phyloP scores from a whole-genome alignment of 2,329 filamentous ascomycete species.

The Trichocomaceae sp. region DNA sequence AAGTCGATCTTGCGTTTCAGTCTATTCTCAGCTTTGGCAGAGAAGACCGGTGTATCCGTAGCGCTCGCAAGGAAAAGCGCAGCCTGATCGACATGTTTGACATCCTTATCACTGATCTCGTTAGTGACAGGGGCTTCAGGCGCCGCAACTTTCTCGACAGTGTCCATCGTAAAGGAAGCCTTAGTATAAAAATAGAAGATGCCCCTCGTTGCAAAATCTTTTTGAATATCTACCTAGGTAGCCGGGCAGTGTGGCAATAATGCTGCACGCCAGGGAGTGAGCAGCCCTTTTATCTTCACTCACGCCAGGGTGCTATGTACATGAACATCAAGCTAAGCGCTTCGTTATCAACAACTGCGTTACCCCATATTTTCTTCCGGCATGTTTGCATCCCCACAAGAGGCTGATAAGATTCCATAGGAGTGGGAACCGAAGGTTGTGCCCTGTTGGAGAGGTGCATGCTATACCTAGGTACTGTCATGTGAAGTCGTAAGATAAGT shows the following conservation, averaged over 20 bases:
- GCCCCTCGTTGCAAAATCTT: background rate
- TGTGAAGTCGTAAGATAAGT: background rate
- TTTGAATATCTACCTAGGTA: background rate
- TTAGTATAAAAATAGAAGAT: background rate
- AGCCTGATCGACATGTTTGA: constrained; percentile 18
- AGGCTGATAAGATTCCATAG: background rate
- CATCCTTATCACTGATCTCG: background rate
- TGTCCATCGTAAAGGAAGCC: background rate
- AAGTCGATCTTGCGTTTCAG: constrained; percentile 50
- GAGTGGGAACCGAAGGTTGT: too few relatives aligned
- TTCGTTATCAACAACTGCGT: background rate
- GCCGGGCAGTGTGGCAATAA: background rate
- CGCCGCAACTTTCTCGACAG: background rate
- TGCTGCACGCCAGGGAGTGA: background rate
- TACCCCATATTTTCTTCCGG: background rate
- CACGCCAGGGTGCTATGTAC: background rate
- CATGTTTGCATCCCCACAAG: too few relatives aligned
- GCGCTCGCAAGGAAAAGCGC: constrained; percentile 19
- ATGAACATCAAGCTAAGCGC: background rate
- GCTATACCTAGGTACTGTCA: background rate
- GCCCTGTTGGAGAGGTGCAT: too few relatives aligned
- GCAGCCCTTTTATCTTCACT: background rate
- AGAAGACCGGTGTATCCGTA: constrained; percentile 14
- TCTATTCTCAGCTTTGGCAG: constrained; percentile 20
- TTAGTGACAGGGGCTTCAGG: background rate